Evolutionary conservation across 495 filamentous ascomycete species (phyloP).

Genomic region (Paragyromitra xinjiangensis): DNA sequence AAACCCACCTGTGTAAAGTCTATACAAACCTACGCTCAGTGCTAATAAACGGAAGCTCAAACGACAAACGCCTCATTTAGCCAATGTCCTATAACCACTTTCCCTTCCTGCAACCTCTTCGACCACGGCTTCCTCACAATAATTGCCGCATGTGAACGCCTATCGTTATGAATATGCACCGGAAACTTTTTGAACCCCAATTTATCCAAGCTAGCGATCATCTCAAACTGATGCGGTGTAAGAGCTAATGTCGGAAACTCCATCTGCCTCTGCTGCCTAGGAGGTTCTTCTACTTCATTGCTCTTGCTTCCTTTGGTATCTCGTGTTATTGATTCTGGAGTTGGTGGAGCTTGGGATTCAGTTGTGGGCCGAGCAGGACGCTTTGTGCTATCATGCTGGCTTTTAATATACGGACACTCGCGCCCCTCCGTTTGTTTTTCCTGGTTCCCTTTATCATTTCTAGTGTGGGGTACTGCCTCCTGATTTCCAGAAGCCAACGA

Average conservation of each 20-base stretch:
- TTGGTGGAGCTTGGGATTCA: slow-evolving; percentile 9
- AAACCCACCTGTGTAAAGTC: background rate
- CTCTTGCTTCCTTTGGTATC: background rate
- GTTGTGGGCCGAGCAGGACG: background rate
- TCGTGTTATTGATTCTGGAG: background rate
- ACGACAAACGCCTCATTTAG: slow-evolving; percentile 75
- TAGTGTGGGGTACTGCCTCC: background rate
- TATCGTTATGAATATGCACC: slow-evolving; percentile 82
- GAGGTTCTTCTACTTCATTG: slow-evolving; percentile 3
- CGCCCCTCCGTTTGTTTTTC: background rate
- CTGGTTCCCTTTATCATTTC: background rate
- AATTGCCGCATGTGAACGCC: slow-evolving; percentile 89
- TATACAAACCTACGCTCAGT: background rate
- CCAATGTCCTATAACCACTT: slow-evolving; percentile 83
- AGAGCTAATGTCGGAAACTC: slow-evolving; percentile 77
- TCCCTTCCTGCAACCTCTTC: slow-evolving; percentile 76
- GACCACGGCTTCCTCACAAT: slow-evolving; percentile 70
- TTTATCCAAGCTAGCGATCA: slow-evolving; percentile 78
- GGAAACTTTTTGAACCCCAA: slow-evolving; percentile 83
- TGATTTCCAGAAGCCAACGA: background rate
- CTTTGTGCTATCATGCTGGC: background rate
- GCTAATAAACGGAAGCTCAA: slow-evolving; percentile 55
- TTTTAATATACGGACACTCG: background rate
- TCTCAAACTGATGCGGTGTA: slow-evolving; percentile 78
- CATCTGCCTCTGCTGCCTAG: slow-evolving; percentile 40